phyloP scores from a whole-genome alignment of 163 green algal genomes.

The Trebouxia gelatinosa region DNA sequence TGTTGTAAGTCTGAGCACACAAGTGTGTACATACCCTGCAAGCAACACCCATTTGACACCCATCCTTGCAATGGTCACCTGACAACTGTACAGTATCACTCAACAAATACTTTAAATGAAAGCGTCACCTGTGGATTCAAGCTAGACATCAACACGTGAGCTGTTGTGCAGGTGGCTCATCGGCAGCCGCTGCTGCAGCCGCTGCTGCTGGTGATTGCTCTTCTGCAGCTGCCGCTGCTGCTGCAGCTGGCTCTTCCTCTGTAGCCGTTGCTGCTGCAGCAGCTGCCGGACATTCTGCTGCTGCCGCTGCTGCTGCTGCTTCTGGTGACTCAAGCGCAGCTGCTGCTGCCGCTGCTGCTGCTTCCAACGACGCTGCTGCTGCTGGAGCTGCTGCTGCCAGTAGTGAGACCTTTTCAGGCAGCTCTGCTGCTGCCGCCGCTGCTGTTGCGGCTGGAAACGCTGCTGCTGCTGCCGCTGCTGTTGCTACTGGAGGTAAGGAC shows the following conservation, averaged over 20 bases:
- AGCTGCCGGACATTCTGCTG: not conserved
- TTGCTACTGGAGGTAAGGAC: not conserved
- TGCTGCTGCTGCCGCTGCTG: constrained; percentile 9
- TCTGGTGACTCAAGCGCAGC: constrained; percentile 26
- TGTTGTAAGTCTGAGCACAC: too few species aligned
- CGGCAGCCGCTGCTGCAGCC: constrained; percentile 7
- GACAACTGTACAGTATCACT: too few species aligned
- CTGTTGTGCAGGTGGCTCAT: not conserved
- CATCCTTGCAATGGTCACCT: too few species aligned
- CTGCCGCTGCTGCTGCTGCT: constrained; percentile 24
- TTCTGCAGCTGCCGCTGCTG: constrained; percentile 24
- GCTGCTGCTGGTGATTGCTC: not conserved
- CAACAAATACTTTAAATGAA: not conserved
- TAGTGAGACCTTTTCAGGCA: not conserved
- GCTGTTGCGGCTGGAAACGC: constrained; percentile 18
- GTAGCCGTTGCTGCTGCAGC: constrained; percentile 25
- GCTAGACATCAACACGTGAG: not conserved
- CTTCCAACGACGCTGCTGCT: constrained; percentile 9
- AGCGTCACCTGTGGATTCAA: not conserved
- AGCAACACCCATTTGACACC: too few species aligned
- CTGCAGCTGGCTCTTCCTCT: constrained; percentile 3
- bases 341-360: constrained; percentile 19
- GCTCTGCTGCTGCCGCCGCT: constrained; percentile 17
- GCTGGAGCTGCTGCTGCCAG: constrained; percentile 8
- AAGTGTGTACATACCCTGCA: not conserved